Base-by-base conservation (phyloP, 208 protist species). In the Acanthamoeba culbertsoni region DNA sequence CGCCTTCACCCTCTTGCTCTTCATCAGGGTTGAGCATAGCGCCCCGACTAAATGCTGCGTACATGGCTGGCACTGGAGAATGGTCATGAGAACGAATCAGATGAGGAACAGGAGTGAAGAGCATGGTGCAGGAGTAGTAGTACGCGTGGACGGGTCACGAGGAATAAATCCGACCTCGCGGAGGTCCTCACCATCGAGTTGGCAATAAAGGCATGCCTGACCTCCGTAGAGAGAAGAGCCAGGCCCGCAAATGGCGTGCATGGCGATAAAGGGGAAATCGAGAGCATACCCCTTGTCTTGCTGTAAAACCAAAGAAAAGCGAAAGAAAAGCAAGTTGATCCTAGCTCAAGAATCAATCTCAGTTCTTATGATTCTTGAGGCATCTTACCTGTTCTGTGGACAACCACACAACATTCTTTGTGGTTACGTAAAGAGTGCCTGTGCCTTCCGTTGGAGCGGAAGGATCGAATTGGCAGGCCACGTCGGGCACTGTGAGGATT, bases 21-120 rank as follows among this genome's bases (percentile, higher is more conserved):
- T 65, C 79, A 88, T 88, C 79, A 14, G 79, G 79, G 53, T 88
- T 88, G 6, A 88, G 79, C 79, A 88, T 63, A 35, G 79, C 79
- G 7, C 79, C 79, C 43, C 79, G 79, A 35, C 79, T 65, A 31
- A 88, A 63, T 26, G 79, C 79, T 1, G 79, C 42, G 45, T 88
- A 88, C 23, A 88, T 6, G 6, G 45, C 35, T n/a, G 1, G 51
- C 79, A 88, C 79, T 88, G 53, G n/a, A n/a, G n/a, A n/a, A n/a
- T n/a, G n/a, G 26, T 62, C 55, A 62, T 20, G 55, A 62, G 20
- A 26, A 62, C 26, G 26, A 62, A 26, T 62, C 26, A 26, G 55
- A 26, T 20, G 26, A 26, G 26, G 55, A 26, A 26, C 23, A 62
- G 55, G 55, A 62, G 26, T 20, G 55, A 62, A 26, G 55, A 62